Base-by-base conservation (phyloP, 2,329 filamentous ascomycete genomes). In the Beauveria caledonica region DNA sequence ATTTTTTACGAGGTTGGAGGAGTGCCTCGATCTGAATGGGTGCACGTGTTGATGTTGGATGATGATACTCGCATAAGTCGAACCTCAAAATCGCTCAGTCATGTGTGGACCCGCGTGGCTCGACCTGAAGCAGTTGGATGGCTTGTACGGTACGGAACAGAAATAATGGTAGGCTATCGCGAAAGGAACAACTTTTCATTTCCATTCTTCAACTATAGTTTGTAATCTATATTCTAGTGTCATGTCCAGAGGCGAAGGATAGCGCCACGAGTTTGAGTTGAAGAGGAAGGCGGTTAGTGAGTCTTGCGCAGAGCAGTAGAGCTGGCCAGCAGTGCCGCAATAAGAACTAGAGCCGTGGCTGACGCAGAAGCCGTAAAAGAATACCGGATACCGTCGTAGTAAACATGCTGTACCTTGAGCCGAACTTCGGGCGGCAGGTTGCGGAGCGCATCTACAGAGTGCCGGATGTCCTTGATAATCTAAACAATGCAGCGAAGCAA, bases 391-490 rank as follows among this genome's bases (percentile, higher is more conserved):
- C 82, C 83, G 15, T 81, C 76, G 58, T 86, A 86, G 64, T 86
- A 87, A 0, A 86, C 82, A 15, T 80, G 68, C 3, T 82, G 76
- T 2, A 80, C 84, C 27, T 77, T 76, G 23, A 81, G 75, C 64
- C 86, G 83, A 19, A 84, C 68, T 10, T 85, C 81, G 0, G 78
- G 77, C 1, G 82, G 82, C 0, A 87, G 74, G 10, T 76, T 70
- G n/a, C 75, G 74, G 13, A 87, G 76, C 2, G 78, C 78, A 2
- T 80, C 77, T 3, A 86, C 79, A 0, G 84, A 86, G 64, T 87
- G 85, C 11, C 83, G 76, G 58, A 87, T 84, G 59, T 82, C 77
- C 29, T 86, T 78, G 51, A 87, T 82, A 39, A 86, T 71, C 83
- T 87, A 10, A 29, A 21, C 40, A 53, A 25, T 61, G 50, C 13